These are phyloP conservation scores for Clohesyomyces aquaticus DNA, from an alignment of 495 filamentous ascomycete species.

Conservation along the genomic window DNA sequence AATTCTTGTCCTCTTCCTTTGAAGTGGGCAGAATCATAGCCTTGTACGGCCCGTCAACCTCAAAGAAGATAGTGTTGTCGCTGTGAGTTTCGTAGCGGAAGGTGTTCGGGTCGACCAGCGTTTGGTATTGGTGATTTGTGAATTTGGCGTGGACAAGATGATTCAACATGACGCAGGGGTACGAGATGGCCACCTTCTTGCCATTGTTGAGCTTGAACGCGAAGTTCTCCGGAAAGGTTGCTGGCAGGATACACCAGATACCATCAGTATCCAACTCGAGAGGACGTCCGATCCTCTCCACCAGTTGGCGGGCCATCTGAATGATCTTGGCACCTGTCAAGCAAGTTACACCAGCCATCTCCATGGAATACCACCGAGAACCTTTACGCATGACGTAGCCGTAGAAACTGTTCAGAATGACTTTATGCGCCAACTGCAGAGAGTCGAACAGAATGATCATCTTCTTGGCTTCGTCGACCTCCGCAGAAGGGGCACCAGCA, in stretches of 20 bases:
- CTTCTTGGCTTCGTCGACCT: constrained; percentile 95
- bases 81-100: constrained; percentile 94
- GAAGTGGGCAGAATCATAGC: constrained; percentile 98
- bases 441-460: constrained; percentile 98
- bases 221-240: constrained; percentile 96
- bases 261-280: constrained; percentile 98
- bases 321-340: constrained; percentile 96
- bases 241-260: constrained; percentile 99
- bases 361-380: constrained; percentile 98
- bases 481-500: constrained; percentile 71
- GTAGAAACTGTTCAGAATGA: constrained; percentile 99
- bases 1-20: constrained; percentile 98
- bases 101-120: constrained; percentile 72
- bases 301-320: constrained; percentile 91
- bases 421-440: constrained; percentile 94
- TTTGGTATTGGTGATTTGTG: constrained; percentile 97
- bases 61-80: constrained; percentile 99
- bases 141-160: constrained; percentile 94
- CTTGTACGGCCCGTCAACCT: constrained; percentile 95
- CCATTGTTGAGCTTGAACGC: constrained; percentile 91
- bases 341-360: constrained; percentile 99
- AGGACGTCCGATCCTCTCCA: constrained; percentile 90
- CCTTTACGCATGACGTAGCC: constrained; percentile 99
- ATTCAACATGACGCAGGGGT: constrained; percentile 99
- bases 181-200: constrained; percentile 93